A percentile compares a stretch with the other conserved stretches of the same genome.
These are phyloP conservation scores for Botrytis sinoallii DNA, from an alignment of 2,329 filamentous ascomycete species.

Conservation along the genomic window DNA sequence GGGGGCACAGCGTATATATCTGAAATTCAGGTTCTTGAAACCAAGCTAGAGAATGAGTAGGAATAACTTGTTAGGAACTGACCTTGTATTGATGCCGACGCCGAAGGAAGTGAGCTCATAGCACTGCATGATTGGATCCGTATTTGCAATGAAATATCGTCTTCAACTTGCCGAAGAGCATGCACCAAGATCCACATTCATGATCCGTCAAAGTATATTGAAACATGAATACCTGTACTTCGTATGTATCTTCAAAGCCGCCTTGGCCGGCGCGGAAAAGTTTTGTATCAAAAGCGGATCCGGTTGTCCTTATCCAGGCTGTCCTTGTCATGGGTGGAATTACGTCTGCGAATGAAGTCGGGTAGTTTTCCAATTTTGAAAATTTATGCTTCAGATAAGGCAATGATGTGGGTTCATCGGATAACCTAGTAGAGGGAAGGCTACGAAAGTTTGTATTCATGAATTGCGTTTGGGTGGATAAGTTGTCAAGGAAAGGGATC, in stretches of 20 bases:
- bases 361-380: slow-evolving; percentile 9
- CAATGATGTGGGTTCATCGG: slow-evolving; percentile 24
- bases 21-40: slow-evolving; percentile 26
- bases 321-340: background rate
- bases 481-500: slow-evolving; percentile 21
- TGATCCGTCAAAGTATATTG: slow-evolving; percentile 19
- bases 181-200: slow-evolving; percentile 6
- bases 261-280: slow-evolving; percentile 27
- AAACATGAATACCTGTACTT: slow-evolving; percentile 23
- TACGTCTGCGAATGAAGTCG: background rate
- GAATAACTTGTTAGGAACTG: slow-evolving; percentile 19
- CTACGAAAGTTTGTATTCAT: background rate
- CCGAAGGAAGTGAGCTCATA: slow-evolving; percentile 14
- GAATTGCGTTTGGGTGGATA: slow-evolving; percentile 18
- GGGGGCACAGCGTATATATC: slow-evolving; percentile 32
- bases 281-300: slow-evolving; percentile 34
- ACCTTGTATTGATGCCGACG: background rate
- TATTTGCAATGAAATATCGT: slow-evolving; percentile 12
- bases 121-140: slow-evolving; percentile 12
- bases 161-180: background rate
- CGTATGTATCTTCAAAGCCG: slow-evolving; percentile 22
- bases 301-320: background rate
- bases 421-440: background rate
- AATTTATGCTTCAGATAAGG: slow-evolving; percentile 23
- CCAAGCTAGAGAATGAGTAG: slow-evolving; percentile 32